Base-by-base conservation (phyloP, 495 filamentous ascomycete genomes). In the Aspergillus taichungensis region DNA sequence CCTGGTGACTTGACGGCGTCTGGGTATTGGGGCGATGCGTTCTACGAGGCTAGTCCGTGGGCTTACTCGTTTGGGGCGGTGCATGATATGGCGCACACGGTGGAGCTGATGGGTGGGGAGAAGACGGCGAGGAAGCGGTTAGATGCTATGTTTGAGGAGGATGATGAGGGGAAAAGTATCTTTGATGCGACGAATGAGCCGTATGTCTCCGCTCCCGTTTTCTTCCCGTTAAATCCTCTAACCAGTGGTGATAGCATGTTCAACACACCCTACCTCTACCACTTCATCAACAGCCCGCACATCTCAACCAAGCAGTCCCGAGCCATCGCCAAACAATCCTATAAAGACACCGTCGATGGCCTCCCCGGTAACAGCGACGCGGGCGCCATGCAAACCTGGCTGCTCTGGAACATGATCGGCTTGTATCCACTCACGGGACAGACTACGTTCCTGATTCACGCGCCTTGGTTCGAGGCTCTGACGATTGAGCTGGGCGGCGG, bases 151-250 rank as follows among this genome's bases (percentile, higher is more conserved):
- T 74, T 75, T 52, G 59, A 53, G 0, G 50, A 65, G 5, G 77
- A 74, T 30, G 68, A 68, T 43, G 55, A 67, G 49, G 64, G 75
- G 32, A 80, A 67, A 37, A 52, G 68, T 44, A 74, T 87, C 37
- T 85, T 69, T 35, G 78, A 86, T 59, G 71, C 80, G 0, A 79
- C 76, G 3, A 87, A 87, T 55, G 80, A 87, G 59, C 83, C 82
- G 32, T 69, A 34, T 54, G 66, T 61, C 1, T 38, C 18, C 34
- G 24, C 37, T 30, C 31, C 27, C 40, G n/a, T 37, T 30, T 6
- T 27, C 12, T 24, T 6, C 13, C 8, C n/a, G 8, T 27, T 9
- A 14, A 5, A 9, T 6, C 13, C 32, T 6, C 46, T 55, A 42
- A 50, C 37, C 24, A 36, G 7, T 11, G 28, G n/a, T n/a, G 18